phyloP scores from a whole-genome alignment of 2,329 filamentous ascomycete species.

The Pseudogymnoascus sp. region DNA sequence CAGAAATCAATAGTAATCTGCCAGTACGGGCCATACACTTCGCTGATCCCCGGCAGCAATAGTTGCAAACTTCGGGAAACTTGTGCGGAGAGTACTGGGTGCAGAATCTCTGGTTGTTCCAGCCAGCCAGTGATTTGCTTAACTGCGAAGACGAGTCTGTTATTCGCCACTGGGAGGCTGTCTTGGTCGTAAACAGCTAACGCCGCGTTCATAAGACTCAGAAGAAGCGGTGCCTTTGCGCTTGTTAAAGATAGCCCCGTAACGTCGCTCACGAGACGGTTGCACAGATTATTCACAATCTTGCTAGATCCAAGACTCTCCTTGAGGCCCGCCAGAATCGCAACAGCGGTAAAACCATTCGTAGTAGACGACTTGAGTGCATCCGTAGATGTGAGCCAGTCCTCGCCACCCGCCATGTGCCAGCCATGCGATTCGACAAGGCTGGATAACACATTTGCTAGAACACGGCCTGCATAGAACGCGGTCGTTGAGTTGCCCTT shows the following conservation, averaged over 20 bases:
- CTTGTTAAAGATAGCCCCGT: constrained; percentile 39
- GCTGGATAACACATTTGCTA: constrained; percentile 43
- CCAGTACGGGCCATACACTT: constrained; percentile 89
- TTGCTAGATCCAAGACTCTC: constrained; percentile 44
- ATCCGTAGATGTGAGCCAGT: constrained; percentile 39
- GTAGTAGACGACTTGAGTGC: constrained; percentile 41
- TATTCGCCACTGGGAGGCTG: constrained; percentile 50
- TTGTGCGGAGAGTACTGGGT: constrained; percentile 41
- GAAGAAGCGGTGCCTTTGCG: constrained; percentile 39
- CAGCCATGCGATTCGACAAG: constrained; percentile 43
- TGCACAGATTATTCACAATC: constrained; percentile 46
- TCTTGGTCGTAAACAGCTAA: constrained; percentile 45
- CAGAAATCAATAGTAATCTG: constrained; percentile 55
- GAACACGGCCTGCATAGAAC: constrained; percentile 46
- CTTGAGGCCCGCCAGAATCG: constrained; percentile 46
- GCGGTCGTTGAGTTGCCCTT: constrained; percentile 36
- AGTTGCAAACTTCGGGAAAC: constrained; percentile 49
- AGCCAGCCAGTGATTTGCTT: constrained; percentile 71
- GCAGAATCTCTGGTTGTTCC: constrained; percentile 41
- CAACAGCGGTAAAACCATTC: constrained; percentile 43
- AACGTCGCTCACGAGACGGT: constrained; percentile 55
- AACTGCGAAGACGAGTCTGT: constrained; percentile 59
- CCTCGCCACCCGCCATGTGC: constrained; percentile 36
- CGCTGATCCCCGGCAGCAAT: constrained; percentile 66
- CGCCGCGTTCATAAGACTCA: constrained; percentile 49